Evolutionary conservation across 2,329 filamentous ascomycete species (phyloP), one percentile per base, ranked within the genome.

Genomic region (Calonectria naviculata): DNA sequence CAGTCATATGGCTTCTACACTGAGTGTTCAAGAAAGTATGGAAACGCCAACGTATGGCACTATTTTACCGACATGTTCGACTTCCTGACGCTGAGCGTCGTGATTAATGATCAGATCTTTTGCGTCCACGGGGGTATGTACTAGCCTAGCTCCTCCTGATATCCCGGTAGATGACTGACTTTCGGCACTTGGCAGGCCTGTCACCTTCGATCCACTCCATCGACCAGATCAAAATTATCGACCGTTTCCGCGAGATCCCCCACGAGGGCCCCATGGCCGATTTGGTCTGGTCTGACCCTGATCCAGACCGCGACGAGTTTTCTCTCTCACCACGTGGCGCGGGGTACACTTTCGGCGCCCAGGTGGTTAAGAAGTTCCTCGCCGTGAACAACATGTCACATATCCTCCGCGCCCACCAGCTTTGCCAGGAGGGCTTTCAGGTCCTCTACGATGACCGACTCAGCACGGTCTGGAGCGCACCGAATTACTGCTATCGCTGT

Each of bases 51-150:
- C 79, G 97, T 99, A 26, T 99, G 97, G 97, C 97, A 99, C 84
- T 97, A 98, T 83, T 99, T 99, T 82, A 99, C 97, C 75, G 97
- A 99, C 85, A 98, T 99, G 95, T 99, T 99, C 84, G 97, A 99
- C 85, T 99, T 97, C 83, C 88, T 99, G 74, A 98, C 96, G 9
- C 87, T 99, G 68, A 97, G 94, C 78, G 97, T 98, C 72, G 96
- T 99, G 74, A 99, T 99, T 82, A 97, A 98, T 83, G 94, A 99
- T 83, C 94, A 98, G 83, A 99, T 99, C 76, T 99, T 99, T 83
- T 99, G 97, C 83, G 97, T 99, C 8, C 97, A 99, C 83, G 97
- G 97, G 82, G 95, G 93, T 87, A 83, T 84, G 81, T 56, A 49
- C 38, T 10, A 26, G 29, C 44, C n/a, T 21, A 83, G 28, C 17